A percentile compares a stretch with the other conserved stretches of the same genome.
phyloP scores from a whole-genome alignment of 2,329 filamentous ascomycete species.

The Epicoccum sorghinum region DNA sequence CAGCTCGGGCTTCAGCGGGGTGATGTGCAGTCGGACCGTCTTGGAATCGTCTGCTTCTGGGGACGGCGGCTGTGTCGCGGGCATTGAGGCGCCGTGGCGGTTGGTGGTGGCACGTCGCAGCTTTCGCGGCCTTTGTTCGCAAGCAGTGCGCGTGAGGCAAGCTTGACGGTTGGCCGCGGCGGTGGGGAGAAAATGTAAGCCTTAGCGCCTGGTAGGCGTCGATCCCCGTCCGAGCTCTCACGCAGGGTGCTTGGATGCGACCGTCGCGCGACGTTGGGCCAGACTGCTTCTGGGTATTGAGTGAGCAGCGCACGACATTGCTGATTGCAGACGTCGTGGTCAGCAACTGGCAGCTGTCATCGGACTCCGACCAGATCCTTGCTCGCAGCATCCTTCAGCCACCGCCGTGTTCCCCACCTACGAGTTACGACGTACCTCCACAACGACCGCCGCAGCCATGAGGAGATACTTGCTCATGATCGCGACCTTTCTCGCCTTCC shows the following conservation, averaged over 20 bases:
- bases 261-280: no score
- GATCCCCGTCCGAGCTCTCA: conserved; percentile 5
- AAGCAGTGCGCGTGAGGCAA: not conserved
- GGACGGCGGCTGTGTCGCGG: conserved; percentile 37
- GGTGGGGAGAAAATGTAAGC: conserved; percentile 41
- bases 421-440: not conserved
- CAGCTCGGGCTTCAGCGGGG: conserved; percentile 79
- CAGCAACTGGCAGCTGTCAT: not conserved
- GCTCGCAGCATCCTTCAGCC: conserved; percentile 2
- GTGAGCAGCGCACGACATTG: not conserved
- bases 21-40: conserved; percentile 76
- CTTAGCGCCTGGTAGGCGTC: conserved; percentile 35
- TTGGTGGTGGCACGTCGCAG: not conserved
- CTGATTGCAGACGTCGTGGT: not conserved
- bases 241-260: not conserved
- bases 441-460: conserved; percentile 19
- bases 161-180: conserved; percentile 12
- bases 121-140: conserved; percentile 3
- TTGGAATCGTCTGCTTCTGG: conserved; percentile 27
- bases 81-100: conserved; percentile 40
- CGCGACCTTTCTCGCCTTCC: conserved; percentile 39
- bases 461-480: conserved; percentile 29
- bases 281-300: no score
- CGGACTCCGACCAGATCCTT: conserved; percentile 7
- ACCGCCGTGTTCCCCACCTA: conserved; percentile 4